Evolutionary conservation across 2,329 filamentous ascomycete genomes (phyloP).

Genomic region (Talaromyces marneffei): DNA sequence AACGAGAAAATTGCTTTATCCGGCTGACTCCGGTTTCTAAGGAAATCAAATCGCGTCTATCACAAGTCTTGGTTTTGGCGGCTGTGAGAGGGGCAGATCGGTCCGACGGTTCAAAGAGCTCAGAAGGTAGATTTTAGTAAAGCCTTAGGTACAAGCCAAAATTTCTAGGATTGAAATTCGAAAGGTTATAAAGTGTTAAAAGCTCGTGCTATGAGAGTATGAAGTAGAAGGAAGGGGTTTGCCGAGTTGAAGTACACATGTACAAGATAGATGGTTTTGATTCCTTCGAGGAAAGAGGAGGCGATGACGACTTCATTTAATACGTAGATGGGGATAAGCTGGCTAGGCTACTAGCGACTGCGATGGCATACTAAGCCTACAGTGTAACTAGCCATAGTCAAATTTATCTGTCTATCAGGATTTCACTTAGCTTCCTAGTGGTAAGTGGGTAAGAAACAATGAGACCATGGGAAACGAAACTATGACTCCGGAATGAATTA

Average conservation of each 20-base stretch:
- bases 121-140: not conserved
- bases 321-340: not conserved
- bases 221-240: not conserved
- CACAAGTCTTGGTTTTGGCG: not conserved
- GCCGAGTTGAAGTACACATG: not conserved
- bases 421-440: slow-evolving; percentile 1
- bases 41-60: not conserved
- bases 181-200: not conserved
- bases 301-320: slow-evolving; percentile 8
- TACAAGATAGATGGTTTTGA: not conserved
- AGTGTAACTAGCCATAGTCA: not conserved
- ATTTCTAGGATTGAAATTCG: not conserved
- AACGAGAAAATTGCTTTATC: not conserved
- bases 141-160: not conserved
- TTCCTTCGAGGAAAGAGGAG: not conserved
- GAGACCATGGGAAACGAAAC: not conserved
- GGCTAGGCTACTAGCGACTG: not conserved
- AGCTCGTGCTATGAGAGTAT: not conserved
- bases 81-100: not conserved
- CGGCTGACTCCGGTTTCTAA: not conserved
- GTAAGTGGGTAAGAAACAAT: slow-evolving; percentile 2
- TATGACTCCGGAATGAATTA: slow-evolving; percentile 2
- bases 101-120: not conserved
- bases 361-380: slow-evolving; percentile 1
- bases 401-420: slow-evolving; percentile 2